Conservation (phyloP, 2,329 filamentous ascomycete species). For the Elsinoe necatrix region DNA sequence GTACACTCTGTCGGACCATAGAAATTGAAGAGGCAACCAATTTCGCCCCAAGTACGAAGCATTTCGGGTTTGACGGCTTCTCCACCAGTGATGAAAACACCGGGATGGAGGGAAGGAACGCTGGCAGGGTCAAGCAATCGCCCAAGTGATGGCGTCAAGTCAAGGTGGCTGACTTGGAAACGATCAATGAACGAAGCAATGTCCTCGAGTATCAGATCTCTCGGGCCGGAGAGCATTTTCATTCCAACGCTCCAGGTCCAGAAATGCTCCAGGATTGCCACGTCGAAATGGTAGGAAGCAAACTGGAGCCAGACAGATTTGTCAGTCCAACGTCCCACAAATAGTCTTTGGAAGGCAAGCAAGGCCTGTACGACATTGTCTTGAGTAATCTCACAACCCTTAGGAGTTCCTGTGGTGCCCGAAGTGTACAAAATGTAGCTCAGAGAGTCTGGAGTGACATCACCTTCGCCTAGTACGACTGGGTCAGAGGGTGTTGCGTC, state of each 20-base stretch:
- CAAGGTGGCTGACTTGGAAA: constrained; percentile 77
- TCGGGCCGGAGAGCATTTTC: constrained; percentile 69
- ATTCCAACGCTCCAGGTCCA: constrained; percentile 94
- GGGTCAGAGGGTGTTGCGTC: constrained; percentile 26
- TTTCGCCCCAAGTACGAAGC: constrained; percentile 72
- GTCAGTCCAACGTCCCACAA: constrained; percentile 62
- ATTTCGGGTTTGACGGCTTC: constrained; percentile 86
- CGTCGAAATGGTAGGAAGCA: constrained; percentile 89
- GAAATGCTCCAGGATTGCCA: constrained; percentile 86
- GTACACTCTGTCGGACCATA: constrained; percentile 87
- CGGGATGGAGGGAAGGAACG: constrained; percentile 67
- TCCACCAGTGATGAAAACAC: constrained; percentile 89
- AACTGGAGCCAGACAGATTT: constrained; percentile 83
- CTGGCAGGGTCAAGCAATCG: constrained; percentile 69
- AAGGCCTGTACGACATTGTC: constrained; percentile 84
- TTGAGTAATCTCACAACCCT: constrained; percentile 82
- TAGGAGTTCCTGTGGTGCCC: constrained; percentile 77
- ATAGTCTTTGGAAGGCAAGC: constrained; percentile 74
- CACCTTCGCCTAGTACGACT: neutral
- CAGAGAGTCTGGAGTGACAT: constrained; percentile 44
- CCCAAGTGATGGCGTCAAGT: constrained; percentile 81
- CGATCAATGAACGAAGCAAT: constrained; percentile 62
- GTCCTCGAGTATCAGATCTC: constrained; percentile 80
- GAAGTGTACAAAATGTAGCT: constrained; percentile 85
- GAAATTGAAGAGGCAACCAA: constrained; percentile 79